Evolutionary conservation across 2,329 filamentous ascomycete genomes (phyloP).

Genomic region (Diplodia corticola): DNA sequence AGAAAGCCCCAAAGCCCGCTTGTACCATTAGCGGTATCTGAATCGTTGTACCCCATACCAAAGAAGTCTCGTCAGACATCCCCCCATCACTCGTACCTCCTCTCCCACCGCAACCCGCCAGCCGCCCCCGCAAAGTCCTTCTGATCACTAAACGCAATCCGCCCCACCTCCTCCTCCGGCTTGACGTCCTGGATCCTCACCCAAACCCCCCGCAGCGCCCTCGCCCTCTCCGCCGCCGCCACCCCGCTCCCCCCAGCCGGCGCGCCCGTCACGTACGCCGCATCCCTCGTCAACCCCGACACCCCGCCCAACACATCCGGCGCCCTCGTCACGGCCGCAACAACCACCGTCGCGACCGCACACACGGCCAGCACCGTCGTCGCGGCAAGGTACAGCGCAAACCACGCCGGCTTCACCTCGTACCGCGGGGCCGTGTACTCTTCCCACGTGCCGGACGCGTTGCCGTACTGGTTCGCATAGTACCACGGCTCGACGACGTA

Average conservation of each 20-base stretch:
- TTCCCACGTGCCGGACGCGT: neutral
- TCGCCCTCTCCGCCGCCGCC: conserved; percentile 22
- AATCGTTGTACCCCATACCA: no score
- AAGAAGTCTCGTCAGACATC: no score
- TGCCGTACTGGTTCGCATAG: neutral
- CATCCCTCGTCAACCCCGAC: conserved; percentile 24
- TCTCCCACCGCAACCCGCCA: neutral
- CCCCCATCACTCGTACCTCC: neutral
- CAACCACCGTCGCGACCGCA: conserved; percentile 20
- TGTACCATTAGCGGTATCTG: conserved; percentile 27
- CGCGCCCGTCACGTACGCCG: conserved; percentile 21
- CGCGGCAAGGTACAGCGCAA: conserved; percentile 2
- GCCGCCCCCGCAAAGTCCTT: neutral
- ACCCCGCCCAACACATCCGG: conserved; percentile 26
- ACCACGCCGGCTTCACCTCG: neutral
- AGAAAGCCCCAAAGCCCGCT: conserved; percentile 24
- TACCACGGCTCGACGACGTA: neutral
- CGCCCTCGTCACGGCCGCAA: conserved; percentile 10
- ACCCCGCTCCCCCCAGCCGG: conserved; percentile 20
- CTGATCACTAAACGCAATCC: conserved; percentile 25
- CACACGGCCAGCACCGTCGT: conserved; percentile 19
- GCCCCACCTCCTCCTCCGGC: conserved; percentile 23
- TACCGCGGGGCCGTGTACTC: neutral
- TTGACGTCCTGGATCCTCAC: conserved; percentile 28
- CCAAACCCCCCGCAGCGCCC: conserved; percentile 22